Evolutionary conservation across 2,329 filamentous ascomycete genomes (phyloP).

Genomic region (Curvularia lunata): DNA sequence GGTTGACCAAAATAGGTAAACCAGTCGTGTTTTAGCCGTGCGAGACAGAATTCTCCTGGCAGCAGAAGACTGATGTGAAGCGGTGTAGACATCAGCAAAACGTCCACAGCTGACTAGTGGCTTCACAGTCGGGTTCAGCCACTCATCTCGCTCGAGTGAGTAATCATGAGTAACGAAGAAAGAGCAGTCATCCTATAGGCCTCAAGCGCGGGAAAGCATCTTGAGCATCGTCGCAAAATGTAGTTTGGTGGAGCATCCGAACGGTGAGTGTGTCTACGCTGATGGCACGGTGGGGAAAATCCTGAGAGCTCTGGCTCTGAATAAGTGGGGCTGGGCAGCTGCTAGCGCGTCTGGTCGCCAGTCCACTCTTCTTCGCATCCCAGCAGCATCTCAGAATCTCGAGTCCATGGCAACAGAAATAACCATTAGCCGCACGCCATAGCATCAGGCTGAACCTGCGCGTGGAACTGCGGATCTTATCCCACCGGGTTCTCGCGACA

Average conservation of each 20-base stretch:
- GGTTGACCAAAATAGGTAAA: not conserved
- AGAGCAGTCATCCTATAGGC: slow-evolving; percentile 31
- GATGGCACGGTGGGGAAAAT: slow-evolving; percentile 10
- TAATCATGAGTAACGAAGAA: slow-evolving; percentile 49
- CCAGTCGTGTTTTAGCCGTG: not conserved
- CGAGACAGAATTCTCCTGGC: not conserved
- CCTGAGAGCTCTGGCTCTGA: slow-evolving; percentile 3
- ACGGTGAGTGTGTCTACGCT: not conserved
- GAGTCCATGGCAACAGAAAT: not conserved
- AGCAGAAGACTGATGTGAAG: not conserved
- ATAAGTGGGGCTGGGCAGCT: slow-evolving; percentile 9
- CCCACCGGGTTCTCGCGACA: not conserved
- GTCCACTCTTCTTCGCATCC: slow-evolving; percentile 11
- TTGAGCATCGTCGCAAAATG: not conserved
- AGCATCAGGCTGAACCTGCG: not conserved
- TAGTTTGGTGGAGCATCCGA: not conserved
- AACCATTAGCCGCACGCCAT: not conserved
- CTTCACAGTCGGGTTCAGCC: not conserved
- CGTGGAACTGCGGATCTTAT: not conserved
- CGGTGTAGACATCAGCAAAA: not conserved
- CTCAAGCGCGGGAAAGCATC: not conserved
- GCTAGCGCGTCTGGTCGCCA: slow-evolving; percentile 12
- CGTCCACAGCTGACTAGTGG: not conserved
- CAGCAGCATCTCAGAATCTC: slow-evolving; percentile 5
- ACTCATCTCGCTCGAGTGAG: not conserved